Percentiles rank a stretch among this genome's conserved stretches.
These are phyloP conservation scores for Onygenales sp. DNA, from an alignment of 2,329 filamentous ascomycete genomes.

Conservation along the genomic window DNA sequence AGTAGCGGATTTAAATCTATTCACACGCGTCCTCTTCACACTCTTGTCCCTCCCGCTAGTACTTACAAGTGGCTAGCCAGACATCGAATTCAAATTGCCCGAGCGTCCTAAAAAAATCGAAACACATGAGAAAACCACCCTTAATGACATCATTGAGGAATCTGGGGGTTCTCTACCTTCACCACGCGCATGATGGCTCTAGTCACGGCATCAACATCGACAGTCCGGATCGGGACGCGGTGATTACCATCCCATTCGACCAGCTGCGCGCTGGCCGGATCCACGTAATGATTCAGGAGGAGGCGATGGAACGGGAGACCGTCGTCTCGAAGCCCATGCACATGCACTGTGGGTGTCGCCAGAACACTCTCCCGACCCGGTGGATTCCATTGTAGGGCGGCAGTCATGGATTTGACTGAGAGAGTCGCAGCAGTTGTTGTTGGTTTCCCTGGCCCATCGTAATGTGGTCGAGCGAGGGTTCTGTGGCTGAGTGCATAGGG, in stretches of 20 bases:
- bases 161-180: conserved; percentile 12
- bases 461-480: not conserved
- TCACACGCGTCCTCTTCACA: too few species aligned
- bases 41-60: too few species aligned
- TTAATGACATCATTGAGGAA: too few species aligned
- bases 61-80: too few species aligned
- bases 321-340: conserved; percentile 54
- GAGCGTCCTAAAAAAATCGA: too few species aligned
- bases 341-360: conserved; percentile 53
- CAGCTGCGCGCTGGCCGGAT: conserved; percentile 42
- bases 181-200: conserved; percentile 44
- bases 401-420: not conserved
- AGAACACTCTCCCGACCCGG: conserved; percentile 37
- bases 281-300: conserved; percentile 51
- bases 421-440: not conserved
- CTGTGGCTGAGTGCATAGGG: conserved; percentile 21
- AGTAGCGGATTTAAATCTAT: too few species aligned
- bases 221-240: conserved; percentile 57
- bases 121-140: too few species aligned
- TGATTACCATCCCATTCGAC: conserved; percentile 68
- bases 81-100: too few species aligned
- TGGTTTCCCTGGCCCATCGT: too few species aligned
- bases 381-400: not conserved
- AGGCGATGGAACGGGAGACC: conserved; percentile 50
- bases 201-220: conserved; percentile 52